Base-by-base conservation (phyloP, 208 protist genomes). In the Strigomonas culicis region DNA sequence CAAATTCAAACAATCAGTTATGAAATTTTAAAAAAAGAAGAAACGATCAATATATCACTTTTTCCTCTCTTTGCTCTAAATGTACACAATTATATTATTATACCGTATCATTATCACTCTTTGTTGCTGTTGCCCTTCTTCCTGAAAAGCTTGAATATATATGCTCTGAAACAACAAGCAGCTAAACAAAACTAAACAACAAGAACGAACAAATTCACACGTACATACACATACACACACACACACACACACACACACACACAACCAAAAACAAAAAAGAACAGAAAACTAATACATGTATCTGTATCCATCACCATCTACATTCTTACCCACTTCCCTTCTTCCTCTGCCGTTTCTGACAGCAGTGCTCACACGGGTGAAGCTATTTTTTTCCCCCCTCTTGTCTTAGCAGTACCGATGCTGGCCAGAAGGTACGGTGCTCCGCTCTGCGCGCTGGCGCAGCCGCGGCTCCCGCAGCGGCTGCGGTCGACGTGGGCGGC, bases 201-300 rank as follows among this genome's bases (percentile, higher is more conserved):
- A 51, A 22, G 7, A 10, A 3, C 21, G 21, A 11, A 25, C n/a
- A 34, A 28, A 43, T 25, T 49, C 24, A 27, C 15, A 57, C 3
- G 51, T 22, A 31, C 4, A 13, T 41, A 11, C 56, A 44, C 39
- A 47, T n/a, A n/a, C n/a, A n/a, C n/a, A n/a, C n/a, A n/a, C 31
- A 61, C 39, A 21, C 4, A 61, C 31, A 61, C 51, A 27, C 51
- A 3, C 51, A 57, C 3, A 57, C 51, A 57, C 55, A 28, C 21
- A 59, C 31, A 7, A 36, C 8, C 10, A 6, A 25, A n/a, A n/a
- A n/a, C n/a, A n/a, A n/a, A n/a, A n/a, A n/a, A n/a, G n/a, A n/a
- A n/a, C n/a, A n/a, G n/a, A n/a, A n/a, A n/a, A n/a, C n/a, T n/a
- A n/a, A n/a, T n/a, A n/a, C n/a, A n/a, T n/a, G n/a, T n/a, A n/a